Evolutionary conservation across 2,329 filamentous ascomycete species (phyloP), one percentile per base, ranked within the genome.

Genomic region (Cadophora gregata): DNA sequence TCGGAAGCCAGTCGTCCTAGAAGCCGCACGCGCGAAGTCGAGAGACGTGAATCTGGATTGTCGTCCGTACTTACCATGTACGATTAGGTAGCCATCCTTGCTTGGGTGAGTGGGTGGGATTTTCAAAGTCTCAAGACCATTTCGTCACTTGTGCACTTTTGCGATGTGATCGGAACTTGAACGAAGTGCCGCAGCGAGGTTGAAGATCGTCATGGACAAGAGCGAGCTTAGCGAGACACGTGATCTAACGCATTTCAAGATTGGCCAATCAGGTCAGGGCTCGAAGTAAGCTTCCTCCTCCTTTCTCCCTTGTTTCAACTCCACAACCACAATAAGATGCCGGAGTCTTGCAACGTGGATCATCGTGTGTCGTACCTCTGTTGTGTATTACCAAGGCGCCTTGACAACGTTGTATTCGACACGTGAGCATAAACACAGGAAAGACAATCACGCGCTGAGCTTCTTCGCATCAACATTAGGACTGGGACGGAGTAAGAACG

Each of bases 141-240:
- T 48, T n/a, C 24, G 24, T 53, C 21, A 16, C 24, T 29, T 60
- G 58, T 60, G 58, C 58, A 60, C 58, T 47, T 47, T 60, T 58
- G 31, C 42, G 14, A 27, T 58, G 31, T 31, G 55, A 33, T n/a
- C 25, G 16, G 33, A 58, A 58, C 25, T 21, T 58, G 10, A 33
- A 10, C 14, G 38, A 42, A 42, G 38, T 42, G 38, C 38, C 38
- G 38, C 38, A 42, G 38, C 14, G 38, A 42, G 38, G 10, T 16
- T 42, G 38, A 42, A 12, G 38, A 42, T 42, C 38, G 38, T 16
- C 38, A 42, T 16, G 38, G 38, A 42, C 38, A 42, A 6, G 2
- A 19, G 38, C n/a, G 2, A 19, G 38, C n/a, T 56, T 7, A 36
- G 53, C n/a, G 31, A 56, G 6, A 5, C 29, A 29, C 50, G 27